Percentiles rank a stretch among this genome's conserved stretches.
Conservation (phyloP, 2,329 filamentous ascomycete genomes). For the Mariannaea sp. region DNA sequence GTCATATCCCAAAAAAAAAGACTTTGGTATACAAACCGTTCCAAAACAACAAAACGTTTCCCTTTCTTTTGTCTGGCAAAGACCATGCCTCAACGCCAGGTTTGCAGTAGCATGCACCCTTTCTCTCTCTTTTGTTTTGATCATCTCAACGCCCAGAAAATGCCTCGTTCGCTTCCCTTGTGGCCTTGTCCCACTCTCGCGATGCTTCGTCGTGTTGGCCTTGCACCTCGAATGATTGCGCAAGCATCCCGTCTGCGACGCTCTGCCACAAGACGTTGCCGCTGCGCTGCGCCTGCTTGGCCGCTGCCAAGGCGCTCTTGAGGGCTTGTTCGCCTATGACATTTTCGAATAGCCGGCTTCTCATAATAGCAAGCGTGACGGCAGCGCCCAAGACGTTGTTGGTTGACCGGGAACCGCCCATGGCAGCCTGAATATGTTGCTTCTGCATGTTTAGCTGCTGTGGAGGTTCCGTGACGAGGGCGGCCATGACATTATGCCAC, state of each 20-base stretch:
- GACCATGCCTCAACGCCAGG: slow-evolving; percentile 34
- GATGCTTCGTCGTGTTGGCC: slow-evolving; percentile 59
- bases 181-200: slow-evolving; percentile 48
- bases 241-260: slow-evolving; percentile 79
- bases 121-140: slow-evolving; percentile 5
- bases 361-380: slow-evolving; percentile 85
- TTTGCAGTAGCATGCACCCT: slow-evolving; percentile 22
- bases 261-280: slow-evolving; percentile 78
- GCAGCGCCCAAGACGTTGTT: slow-evolving; percentile 80
- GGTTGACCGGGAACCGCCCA: slow-evolving; percentile 70
- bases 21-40: slow-evolving; percentile 39
- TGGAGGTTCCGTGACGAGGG: slow-evolving; percentile 64
- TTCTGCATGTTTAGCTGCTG: slow-evolving; percentile 78
- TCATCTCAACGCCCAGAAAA: slow-evolving; percentile 45
- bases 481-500: slow-evolving; percentile 75
- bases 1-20: slow-evolving; percentile 23
- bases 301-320: slow-evolving; percentile 74
- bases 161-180: slow-evolving; percentile 49
- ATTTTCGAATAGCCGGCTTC: slow-evolving; percentile 78
- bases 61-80: slow-evolving; percentile 29
- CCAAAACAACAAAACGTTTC: slow-evolving; percentile 30
- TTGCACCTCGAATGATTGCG: slow-evolving; percentile 74
- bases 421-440: slow-evolving; percentile 73
- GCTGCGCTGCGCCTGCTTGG: slow-evolving; percentile 69
- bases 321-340: slow-evolving; percentile 80